Evolutionary conservation across 2,329 filamentous ascomycete species (phyloP), one percentile per base, ranked within the genome.

Genomic region (Aspergillus persii): DNA sequence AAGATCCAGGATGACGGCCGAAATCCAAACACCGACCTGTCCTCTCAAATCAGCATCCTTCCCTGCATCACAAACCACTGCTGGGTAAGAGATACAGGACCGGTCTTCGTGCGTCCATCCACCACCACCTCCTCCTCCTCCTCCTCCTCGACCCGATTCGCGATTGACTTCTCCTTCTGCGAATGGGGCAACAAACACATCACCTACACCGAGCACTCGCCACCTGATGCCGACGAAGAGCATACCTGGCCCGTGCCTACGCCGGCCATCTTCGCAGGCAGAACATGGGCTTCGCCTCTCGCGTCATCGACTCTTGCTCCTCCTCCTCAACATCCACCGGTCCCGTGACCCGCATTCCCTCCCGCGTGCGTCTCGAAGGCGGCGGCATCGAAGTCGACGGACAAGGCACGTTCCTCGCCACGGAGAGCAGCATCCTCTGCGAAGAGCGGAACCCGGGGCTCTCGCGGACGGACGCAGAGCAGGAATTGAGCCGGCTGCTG

Each of bases 371-470:
- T 3, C 53, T 70, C 0, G 73, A 75, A 56, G 72, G 73, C 0
- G 73, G 73, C 0, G 73, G 68, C 1, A 63, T 75, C n/a, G 73
- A 72, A 47, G 59, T 72, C 30, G 73, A 75, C 11, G 73, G 73
- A 0, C 66, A 74, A 27, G 72, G 73, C n/a, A 74, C 72, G 2
- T 66, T 75, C 3, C 63, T 75, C 41, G 72, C 63, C 8, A 68
- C 69, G 15, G 71, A 72, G 56, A 75, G 71, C 56, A 72, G 68
- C 30, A 71, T 75, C 50, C 41, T 71, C 6, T 71, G 69, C 12
- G 56, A 67, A 18, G 67, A 70, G 31, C 66, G 73, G 8, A 75
- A 75, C 50, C 62, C 63, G 0, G 70, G 69, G 1, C 18, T 72
- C 2, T 61, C 61, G 1, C 66, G 63, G 3, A 49, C 18, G 0